Base-by-base conservation (phyloP, 352 stramenopile genomes). In the Phytophthora crassamura region DNA sequence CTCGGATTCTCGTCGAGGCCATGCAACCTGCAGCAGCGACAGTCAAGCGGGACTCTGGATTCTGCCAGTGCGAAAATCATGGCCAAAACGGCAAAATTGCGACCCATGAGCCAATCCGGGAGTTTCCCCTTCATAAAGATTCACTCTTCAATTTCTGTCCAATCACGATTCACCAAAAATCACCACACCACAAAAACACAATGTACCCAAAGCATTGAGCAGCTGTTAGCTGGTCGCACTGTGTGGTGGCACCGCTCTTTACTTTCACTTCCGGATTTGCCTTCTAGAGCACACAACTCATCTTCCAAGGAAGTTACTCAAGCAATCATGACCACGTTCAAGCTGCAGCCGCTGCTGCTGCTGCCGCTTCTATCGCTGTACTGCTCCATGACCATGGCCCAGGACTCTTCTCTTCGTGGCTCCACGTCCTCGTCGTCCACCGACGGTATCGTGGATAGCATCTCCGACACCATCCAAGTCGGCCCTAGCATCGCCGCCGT, bases 401-500 rank as follows among this genome's bases (percentile, higher is more conserved):
- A 59, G 15, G 45, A 22, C 34, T 58, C 42, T 4, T 66, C 63
- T 47, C 42, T 64, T 0, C 63, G 67, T n/a, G 62, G 67, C 16
- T 72, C 61, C 25, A 6, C 25, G 2, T 60, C 61, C 7, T 64
- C 53, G 14, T 63, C 60, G n/a, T 70, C 66, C 8, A 47, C 33
- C n/a, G 53, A 65, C 25, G 47, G 67, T 9, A 51, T 74, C n/a
- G 62, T 76, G 5, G 45, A 48, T 2, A 16, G 28, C 42, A 64
- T 78, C 20, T 71, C 59, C 12, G 49, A 73, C 43, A 42, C 57
- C 10, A 61, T 80, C 45, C 18, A 80, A 16, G 68, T 82, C 2
- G 74, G 74, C 1, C 67, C 71, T 8, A 62, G 67, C 38, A 74
- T 80, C 43, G 61, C 61, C 30, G 78, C 78, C 3, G 65, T 63